Percentiles rank a stretch among this genome's conserved stretches.
These are phyloP conservation scores for Fusarium concolor DNA, from an alignment of 2,329 filamentous ascomycete species.

Conservation along the genomic window DNA sequence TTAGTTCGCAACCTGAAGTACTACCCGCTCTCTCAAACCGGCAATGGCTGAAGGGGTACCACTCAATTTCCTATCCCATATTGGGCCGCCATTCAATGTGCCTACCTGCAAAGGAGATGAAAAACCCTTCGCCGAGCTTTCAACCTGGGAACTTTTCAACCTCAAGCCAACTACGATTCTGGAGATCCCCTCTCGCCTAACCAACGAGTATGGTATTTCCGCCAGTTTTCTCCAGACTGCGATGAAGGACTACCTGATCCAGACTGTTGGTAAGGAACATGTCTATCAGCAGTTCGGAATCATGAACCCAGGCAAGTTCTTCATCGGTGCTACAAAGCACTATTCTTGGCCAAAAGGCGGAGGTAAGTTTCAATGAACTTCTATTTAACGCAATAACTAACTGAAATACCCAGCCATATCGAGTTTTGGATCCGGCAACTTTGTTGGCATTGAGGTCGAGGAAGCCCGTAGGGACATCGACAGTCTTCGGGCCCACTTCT, in stretches of 20 bases:
- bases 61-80: not conserved
- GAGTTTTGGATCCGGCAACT: not conserved
- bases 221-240: not conserved
- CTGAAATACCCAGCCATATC: not conserved
- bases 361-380: not conserved
- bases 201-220: not conserved
- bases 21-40: not conserved
- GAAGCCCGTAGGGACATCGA: not conserved
- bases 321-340: slow-evolving; percentile 2
- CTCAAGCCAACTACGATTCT: not conserved
- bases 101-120: not conserved
- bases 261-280: not conserved
- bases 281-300: not conserved
- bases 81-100: not conserved
- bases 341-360: slow-evolving; percentile 3
- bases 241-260: not conserved
- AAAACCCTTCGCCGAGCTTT: not conserved
- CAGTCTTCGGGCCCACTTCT: not conserved
- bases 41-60: not conserved
- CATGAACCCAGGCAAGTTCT: slow-evolving; percentile 3
- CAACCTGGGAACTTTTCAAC: not conserved
- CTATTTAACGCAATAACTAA: not conserved
- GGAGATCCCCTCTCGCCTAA: not conserved
- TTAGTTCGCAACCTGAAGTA: not conserved
- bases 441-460: not conserved